These are phyloP conservation scores for Chrysoporthe deuterocubensis DNA, from an alignment of 2,329 filamentous ascomycete genomes.

Conservation along the genomic window DNA sequence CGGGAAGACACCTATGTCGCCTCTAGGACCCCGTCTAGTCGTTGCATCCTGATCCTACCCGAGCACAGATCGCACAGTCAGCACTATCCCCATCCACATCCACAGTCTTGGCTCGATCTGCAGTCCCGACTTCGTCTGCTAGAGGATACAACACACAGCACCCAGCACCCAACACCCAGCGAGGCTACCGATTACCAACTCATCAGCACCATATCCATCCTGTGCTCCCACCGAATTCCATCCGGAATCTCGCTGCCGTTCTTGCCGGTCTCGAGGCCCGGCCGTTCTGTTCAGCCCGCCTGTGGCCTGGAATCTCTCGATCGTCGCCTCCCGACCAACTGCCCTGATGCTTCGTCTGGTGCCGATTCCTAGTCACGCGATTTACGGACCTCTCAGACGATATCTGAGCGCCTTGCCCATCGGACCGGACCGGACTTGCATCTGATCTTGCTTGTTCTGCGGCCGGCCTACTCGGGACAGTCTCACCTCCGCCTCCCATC, in stretches of 20 bases:
- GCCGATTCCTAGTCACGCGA: not conserved
- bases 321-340: not conserved
- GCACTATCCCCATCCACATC: conserved; percentile 20
- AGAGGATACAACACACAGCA: not conserved
- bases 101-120: conserved; percentile 15
- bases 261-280: not conserved
- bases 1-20: not conserved
- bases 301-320: not conserved
- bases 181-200: not conserved
- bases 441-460: conserved; percentile 4
- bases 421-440: not conserved
- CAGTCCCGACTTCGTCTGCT: too few relatives aligned
- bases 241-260: not conserved
- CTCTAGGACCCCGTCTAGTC: conserved; percentile 1
- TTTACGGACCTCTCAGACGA: not conserved
- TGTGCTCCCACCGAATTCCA: conserved; percentile 2
- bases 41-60: conserved; percentile 18
- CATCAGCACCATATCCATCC: conserved; percentile 16
- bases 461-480: conserved; percentile 5
- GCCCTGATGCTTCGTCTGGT: not conserved
- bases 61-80: conserved; percentile 15
- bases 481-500: conserved; percentile 1
- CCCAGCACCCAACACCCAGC: conserved; percentile 1
- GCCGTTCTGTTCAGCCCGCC: not conserved
- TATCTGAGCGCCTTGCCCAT: not conserved